Base-by-base conservation (phyloP, 2,329 filamentous ascomycete genomes). In the Claviceps quebecensis region DNA sequence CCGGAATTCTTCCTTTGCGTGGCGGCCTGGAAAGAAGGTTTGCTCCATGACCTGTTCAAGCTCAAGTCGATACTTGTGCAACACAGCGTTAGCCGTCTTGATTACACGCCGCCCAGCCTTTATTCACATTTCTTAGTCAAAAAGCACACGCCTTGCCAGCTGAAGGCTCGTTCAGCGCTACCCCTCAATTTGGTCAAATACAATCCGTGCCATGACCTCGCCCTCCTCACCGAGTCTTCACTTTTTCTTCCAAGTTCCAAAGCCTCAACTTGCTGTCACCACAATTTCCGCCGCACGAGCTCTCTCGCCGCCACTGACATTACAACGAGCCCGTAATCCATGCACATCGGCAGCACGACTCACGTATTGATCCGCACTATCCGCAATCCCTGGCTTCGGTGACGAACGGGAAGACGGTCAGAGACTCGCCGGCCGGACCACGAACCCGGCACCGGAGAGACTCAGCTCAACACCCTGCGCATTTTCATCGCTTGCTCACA, bases 111-210 rank as follows among this genome's bases (percentile, higher is more conserved):
- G n/a, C n/a, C n/a, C 22, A 49, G 47, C 55, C 52, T 54, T 54
- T 48, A 38, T 50, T 39, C 48, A n/a, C 29, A 34, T 47, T 34
- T 13, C 45, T 47, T 22, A 45, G 26, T 45, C 36, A 34, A 6
- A 41, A 47, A 40, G 40, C 44, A 41, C 8, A 56, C 56, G 55
- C 54, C 54, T 57, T 58, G 59, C 59, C 58, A 44, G 45, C 50
- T 38, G 38, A 51, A 47, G 16, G 26, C 11, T 22, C n/a, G 7
- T 43, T 16, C 41, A 43, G 36, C 40, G 41, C 61, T 67, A 67
- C 66, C 66, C 66, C 66, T 68, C 66, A 67, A 64, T 68, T 64
- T 64, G 65, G 63, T 64, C 56, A 65, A 62, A 67, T 66, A 68
- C 65, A 67, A 63, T 65, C 64, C 65, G 59, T 60, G 60, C 60